Evolutionary conservation across 2,329 filamentous ascomycete genomes (phyloP), one percentile per base, ranked within the genome.

Genomic region (Aspergillus bombycis): DNA sequence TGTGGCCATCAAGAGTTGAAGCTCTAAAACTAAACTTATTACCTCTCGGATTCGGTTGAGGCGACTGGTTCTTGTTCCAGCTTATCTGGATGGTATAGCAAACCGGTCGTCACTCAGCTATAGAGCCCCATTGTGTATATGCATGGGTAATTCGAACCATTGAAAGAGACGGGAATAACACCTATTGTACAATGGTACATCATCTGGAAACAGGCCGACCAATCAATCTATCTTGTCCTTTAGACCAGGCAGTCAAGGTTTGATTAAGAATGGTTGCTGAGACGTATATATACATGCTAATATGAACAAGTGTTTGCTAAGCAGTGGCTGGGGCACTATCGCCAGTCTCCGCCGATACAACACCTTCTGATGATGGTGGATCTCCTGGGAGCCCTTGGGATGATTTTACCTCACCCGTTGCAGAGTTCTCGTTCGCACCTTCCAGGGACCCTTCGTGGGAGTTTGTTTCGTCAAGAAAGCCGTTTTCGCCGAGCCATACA

Each of bases 401-500:
- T 52, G 32, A 11, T 36, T 36, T 55, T 28, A 55, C 52, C n/a
- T 21, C 52, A 55, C 16, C 52, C 3, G 21, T 23, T 26, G 32
- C 32, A 10, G 52, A 36, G n/a, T 21, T 45, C 46, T 45, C 21
- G 9, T 26, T 45, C n/a, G 26, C 26, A 45, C 12, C 34, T 21
- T 32, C 48, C 52, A 43, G 30, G 10, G 48, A 3, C 26, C 53
- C 28, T 23, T 46, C 46, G 30, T 52, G 52, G 32, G 36, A 21
- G 4, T 62, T 65, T n/a, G 65, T 63, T 43, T 70, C 70, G 26
- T 77, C 75, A 23, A 82, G 72, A 46, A 78, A 50, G 36, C 80
- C 79, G 54, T 76, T 74, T 50, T 81, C 75, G 1, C 81, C 81
- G 9, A 83, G 68, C 72, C 72, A 78, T 58, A 71, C 65, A 62